Percentiles rank a stretch among this genome's conserved stretches.
Conservation (phyloP, 371 early-diverging fungal genomes). For the Sporodiniella umbellata region DNA sequence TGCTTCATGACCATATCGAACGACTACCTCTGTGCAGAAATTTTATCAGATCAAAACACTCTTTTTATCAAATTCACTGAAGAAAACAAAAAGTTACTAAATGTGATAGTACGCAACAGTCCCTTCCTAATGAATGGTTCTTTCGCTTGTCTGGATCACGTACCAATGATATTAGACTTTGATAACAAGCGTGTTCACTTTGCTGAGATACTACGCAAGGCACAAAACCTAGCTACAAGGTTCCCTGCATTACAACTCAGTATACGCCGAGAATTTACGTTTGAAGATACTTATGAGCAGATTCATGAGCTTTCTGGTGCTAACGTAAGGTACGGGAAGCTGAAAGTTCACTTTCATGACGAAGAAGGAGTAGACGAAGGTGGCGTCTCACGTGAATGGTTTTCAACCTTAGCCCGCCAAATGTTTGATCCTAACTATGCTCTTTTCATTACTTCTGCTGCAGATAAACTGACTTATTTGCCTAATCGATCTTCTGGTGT, state of each 20-base stretch:
- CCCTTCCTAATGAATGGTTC: conserved; percentile 94
- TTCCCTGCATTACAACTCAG: conserved; percentile 79
- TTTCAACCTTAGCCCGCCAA: conserved; percentile 91
- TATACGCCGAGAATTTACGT: conserved; percentile 91
- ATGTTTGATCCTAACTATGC: conserved; percentile 99
- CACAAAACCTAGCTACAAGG: conserved; percentile 58
- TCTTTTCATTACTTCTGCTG: conserved; percentile 94
- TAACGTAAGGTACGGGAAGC: conserved; percentile 90
- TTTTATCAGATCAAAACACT: conserved; percentile 49
- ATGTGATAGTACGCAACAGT: conserved; percentile 95
- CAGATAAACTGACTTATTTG: conserved; percentile 94
- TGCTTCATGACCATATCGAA: conserved; percentile 93
- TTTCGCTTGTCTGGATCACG: conserved; percentile 90
- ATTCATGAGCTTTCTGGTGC: conserved; percentile 85
- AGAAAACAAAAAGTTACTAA: conserved; percentile 92
- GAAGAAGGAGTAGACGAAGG: conserved; percentile 99
- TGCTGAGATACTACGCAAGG: conserved; percentile 88
- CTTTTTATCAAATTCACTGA: conserved; percentile 90
- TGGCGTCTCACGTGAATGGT: conserved; percentile 99
- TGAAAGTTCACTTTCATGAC: conserved; percentile 93
- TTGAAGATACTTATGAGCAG: conserved; percentile 95
- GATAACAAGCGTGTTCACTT: conserved; percentile 98
- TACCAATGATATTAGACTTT: conserved; percentile 96
- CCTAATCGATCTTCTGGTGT: conserved; percentile 94
- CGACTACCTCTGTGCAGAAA: conserved; percentile 10